Evolutionary conservation across 1,284 basidiomycete genomes (phyloP), one percentile per base, ranked within the genome.

Genomic region (Baeospora myosura): DNA sequence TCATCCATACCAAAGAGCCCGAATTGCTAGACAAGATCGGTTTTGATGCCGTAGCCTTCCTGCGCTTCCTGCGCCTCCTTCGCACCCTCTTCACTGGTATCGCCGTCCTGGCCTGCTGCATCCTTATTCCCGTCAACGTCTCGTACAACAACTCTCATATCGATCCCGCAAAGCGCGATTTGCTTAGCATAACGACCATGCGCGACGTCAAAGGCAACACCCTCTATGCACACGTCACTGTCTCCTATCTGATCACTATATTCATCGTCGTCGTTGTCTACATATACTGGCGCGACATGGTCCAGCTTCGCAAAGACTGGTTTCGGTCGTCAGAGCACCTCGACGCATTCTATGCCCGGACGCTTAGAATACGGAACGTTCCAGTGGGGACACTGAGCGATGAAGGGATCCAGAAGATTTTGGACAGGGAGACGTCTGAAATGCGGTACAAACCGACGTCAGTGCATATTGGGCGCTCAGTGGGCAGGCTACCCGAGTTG

Each of bases 401-500:
- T 62, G 72, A 76, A 49, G 86, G 78, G n/a, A 69, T 85, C 42
- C 68, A 72, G 30, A 67, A 66, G n/a, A 71, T 79, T 44, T 85
- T 82, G 62, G 72, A 72, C 47, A n/a, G n/a, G n/a, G n/a, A n/a
- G n/a, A 67, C 64, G 34, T 71, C 78, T 37, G 79, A 77, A 48
- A 76, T 84, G 16, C 81, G 81, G 14, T 88, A 88, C 55, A 82
- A 83, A 1, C 81, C 83, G 0, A 82, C 81, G 2, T 76, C 80
- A 12, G 81, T 87, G 1, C 81, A 86, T 57, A 75, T 88, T 42
- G 76, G 82, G 7, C 74, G 80, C 18, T 66, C 66, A 38, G 81
- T 87, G 18, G 82, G 82, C 16, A 59, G 69, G 14, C 68, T 88
- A 1, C 81, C 85, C 0, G 74, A 78, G 41, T 66, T 87, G 14